Evolutionary conservation across 2,329 filamentous ascomycete species (phyloP).

Genomic region (Venturia effusa): DNA sequence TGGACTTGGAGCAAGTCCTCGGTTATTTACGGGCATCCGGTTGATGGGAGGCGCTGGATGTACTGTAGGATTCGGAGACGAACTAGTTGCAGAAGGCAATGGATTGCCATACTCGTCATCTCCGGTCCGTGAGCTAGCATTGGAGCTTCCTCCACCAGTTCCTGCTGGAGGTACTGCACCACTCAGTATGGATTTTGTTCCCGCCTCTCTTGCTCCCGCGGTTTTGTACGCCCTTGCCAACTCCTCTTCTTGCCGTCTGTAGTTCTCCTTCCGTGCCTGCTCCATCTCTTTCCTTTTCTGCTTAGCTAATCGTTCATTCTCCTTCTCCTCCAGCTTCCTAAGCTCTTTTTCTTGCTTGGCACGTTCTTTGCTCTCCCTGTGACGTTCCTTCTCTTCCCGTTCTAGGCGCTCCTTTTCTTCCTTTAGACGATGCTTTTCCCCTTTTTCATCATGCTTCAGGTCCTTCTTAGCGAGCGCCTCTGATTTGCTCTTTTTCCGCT

Average conservation of each 20-base stretch:
- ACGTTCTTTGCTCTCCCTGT: conserved; percentile 51
- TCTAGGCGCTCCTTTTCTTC: conserved; percentile 7
- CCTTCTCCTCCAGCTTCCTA: conserved; percentile 44
- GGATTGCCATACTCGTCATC: not conserved
- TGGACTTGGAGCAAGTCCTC: not conserved
- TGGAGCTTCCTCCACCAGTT: not conserved
- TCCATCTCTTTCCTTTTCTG: conserved; percentile 30
- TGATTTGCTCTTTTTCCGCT: conserved; percentile 10
- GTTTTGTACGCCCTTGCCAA: not conserved
- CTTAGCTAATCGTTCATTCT: conserved; percentile 19
- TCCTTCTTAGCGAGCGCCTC: conserved; percentile 17
- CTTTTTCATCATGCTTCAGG: conserved; percentile 43
- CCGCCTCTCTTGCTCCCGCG: not conserved
- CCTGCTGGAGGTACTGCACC: not conserved
- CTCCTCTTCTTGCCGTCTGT: conserved; percentile 19
- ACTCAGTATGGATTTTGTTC: not conserved
- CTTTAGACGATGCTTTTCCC: conserved; percentile 15
- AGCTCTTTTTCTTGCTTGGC: conserved; percentile 48
- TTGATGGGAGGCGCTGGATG: not conserved
- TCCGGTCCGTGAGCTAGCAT: not conserved
- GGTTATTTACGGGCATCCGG: too few relatives aligned
- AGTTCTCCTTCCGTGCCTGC: conserved; percentile 36
- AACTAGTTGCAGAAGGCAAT: conserved; percentile 32
- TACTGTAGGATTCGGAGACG: conserved; percentile 33
- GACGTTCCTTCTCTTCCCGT: conserved; percentile 41